Conservation (phyloP, 192 early-diverging fungal genomes). For the Dimargaris xerosporica region DNA sequence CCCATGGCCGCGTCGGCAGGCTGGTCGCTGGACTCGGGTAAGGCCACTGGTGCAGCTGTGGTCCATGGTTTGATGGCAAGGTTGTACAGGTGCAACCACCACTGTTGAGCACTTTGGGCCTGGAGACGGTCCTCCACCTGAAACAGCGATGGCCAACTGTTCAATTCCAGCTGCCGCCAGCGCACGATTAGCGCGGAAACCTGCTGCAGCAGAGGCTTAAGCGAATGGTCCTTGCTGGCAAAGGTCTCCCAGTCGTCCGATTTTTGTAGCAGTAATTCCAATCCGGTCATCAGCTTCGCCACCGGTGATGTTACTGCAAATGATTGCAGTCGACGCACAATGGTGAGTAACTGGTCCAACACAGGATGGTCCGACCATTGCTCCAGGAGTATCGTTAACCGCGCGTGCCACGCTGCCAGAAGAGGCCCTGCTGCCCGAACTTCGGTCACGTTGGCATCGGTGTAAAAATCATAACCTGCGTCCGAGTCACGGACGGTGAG, state of each 20-base stretch:
- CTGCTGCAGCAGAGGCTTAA: slow-evolving; percentile 50
- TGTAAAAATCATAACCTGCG: slow-evolving; percentile 79
- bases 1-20: not conserved
- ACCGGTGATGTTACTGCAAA: slow-evolving; percentile 70
- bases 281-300: slow-evolving; percentile 75
- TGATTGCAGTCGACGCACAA: slow-evolving; percentile 35
- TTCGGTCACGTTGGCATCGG: slow-evolving; percentile 61
- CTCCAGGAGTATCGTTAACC: slow-evolving; percentile 41
- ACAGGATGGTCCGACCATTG: slow-evolving; percentile 90
- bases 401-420: slow-evolving; percentile 37
- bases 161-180: slow-evolving; percentile 87
- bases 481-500: slow-evolving; percentile 14
- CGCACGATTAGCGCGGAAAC: slow-evolving; percentile 57
- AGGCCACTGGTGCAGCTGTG: slow-evolving; percentile 13
- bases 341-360: slow-evolving; percentile 54
- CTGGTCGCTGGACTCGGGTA: not conserved
- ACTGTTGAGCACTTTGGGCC: slow-evolving; percentile 42
- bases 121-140: slow-evolving; percentile 60
- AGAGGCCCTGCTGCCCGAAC: slow-evolving; percentile 46
- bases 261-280: slow-evolving; percentile 76
- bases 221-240: slow-evolving; percentile 62
- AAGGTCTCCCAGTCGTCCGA: slow-evolving; percentile 91
- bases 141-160: slow-evolving; percentile 77
- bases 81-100: slow-evolving; percentile 85
- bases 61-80: slow-evolving; percentile 21